These are phyloP conservation scores for Rhizopus delemar DNA, from an alignment of 371 early-diverging fungal species.

Conservation along the genomic window DNA sequence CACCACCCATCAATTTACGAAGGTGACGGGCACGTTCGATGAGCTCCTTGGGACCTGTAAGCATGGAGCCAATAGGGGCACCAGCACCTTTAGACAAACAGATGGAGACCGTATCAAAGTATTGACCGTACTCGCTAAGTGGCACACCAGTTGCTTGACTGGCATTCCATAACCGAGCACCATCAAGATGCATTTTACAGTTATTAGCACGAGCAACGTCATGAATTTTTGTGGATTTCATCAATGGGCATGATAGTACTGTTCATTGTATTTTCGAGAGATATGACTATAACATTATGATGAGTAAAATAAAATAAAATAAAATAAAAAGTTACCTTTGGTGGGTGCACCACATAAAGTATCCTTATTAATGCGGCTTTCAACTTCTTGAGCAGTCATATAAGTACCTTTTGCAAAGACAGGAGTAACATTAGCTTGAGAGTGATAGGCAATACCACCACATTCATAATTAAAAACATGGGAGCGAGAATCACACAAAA, in stretches of 20 bases:
- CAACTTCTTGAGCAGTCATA: slow-evolving; percentile 71
- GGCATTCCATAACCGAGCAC: slow-evolving; percentile 93
- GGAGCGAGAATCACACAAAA: slow-evolving; percentile 75
- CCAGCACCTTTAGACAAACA: slow-evolving; percentile 90
- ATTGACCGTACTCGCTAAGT: slow-evolving; percentile 66
- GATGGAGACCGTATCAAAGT: slow-evolving; percentile 82
- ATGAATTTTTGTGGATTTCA: slow-evolving; percentile 67
- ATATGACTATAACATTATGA: slow-evolving; percentile 49
- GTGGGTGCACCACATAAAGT: slow-evolving; percentile 69
- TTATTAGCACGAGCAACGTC: slow-evolving; percentile 54
- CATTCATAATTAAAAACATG: slow-evolving; percentile 84
- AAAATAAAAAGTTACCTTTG: slow-evolving; percentile 24
- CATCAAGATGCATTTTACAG: slow-evolving; percentile 81
- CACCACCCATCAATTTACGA: slow-evolving; percentile 90
- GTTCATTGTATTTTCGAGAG: slow-evolving; percentile 87
- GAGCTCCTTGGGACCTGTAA: slow-evolving; percentile 63
- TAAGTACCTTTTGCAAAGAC: slow-evolving; percentile 61
- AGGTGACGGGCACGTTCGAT: slow-evolving; percentile 82
- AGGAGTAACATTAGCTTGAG: slow-evolving; percentile 72
- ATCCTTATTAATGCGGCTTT: slow-evolving; percentile 33
- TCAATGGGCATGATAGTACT: slow-evolving; percentile 80
- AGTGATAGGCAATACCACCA: slow-evolving; percentile 80
- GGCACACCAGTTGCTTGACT: slow-evolving; percentile 65
- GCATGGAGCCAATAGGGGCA: slow-evolving; percentile 87
- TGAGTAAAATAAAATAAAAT: slow-evolving; percentile 9